Evolutionary conservation across 2,329 filamentous ascomycete species (phyloP), one percentile per base, ranked within the genome.

Genomic region (Sarocladium oryzae): DNA sequence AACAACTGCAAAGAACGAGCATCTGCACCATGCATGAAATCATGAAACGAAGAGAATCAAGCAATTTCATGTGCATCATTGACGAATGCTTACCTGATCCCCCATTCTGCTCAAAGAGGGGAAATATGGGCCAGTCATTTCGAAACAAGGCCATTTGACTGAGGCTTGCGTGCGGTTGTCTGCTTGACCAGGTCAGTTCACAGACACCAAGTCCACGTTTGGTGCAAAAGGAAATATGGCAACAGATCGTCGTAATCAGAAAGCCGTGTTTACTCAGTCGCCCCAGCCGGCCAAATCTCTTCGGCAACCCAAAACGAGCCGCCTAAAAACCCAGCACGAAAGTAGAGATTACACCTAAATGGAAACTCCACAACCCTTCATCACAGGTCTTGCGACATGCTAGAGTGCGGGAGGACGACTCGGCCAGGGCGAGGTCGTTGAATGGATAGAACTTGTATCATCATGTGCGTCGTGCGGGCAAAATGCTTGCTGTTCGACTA

Each of bases 341-440:
- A 85, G 77, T 77, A 75, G 74, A 73, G 15, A 82, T 83, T n/a
- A 82, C 70, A 66, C 68, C 66, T 58, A 61, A 30, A 63, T 65
- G 72, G 56, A 65, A 81, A 86, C 85, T 88, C 81, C 84, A 88
- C 85, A 84, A 88, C 85, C 77, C 65, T 69, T 88, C 85, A 75
- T 88, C 69, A 73, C 76, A 52, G 21, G 55, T 57, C 35, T 49
- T 26, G 54, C 37, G 52, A 58, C 54, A 55, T 51, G 56, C 81
- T 89, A 73, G 66, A 79, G 84, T 87, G 81, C 68, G 84, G 79
- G 77, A 88, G 86, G 73, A 79, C 82, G 78, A 79, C 82, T 86
- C 74, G 84, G 84, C 74, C 66, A 71, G 70, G 69, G 77, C 74
- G 77, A 76, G 67, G 74, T 86, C 77, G 81, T 84, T 78, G 83